phyloP scores from a whole-genome alignment of 1,284 basidiomycete genomes.

The Puccinia coronata region DNA sequence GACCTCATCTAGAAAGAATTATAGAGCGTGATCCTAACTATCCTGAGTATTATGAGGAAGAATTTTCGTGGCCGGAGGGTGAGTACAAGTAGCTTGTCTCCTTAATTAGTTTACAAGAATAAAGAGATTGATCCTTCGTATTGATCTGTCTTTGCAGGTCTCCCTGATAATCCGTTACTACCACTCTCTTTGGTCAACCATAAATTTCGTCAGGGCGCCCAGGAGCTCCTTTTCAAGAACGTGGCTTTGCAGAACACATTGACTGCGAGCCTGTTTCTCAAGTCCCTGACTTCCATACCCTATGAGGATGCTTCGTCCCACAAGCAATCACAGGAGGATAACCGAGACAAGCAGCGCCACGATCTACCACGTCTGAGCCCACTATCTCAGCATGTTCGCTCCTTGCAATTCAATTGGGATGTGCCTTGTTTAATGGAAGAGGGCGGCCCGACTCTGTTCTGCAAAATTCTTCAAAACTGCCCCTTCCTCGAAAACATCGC shows the following conservation, averaged over 20 bases:
- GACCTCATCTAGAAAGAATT: too few relatives aligned
- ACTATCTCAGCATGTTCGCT: background rate
- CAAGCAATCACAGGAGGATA: background rate
- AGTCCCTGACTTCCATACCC: background rate
- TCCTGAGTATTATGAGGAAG: background rate
- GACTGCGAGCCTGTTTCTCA: slow-evolving; percentile 1
- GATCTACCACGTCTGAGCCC: too few relatives aligned
- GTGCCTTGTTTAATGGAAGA: background rate
- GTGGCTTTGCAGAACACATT: background rate
- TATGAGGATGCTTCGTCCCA: background rate
- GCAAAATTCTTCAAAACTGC: background rate
- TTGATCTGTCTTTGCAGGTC: too few relatives aligned
- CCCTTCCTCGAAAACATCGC: slow-evolving; percentile 13
- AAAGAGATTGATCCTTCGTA: too few relatives aligned
- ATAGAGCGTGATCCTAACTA: background rate
- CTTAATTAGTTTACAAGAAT: too few relatives aligned
- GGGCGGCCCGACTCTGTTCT: background rate
- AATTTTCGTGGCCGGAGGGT: too few relatives aligned
- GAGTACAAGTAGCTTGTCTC: too few relatives aligned
- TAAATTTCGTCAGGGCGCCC: slow-evolving; percentile 8
- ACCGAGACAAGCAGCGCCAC: too few relatives aligned
- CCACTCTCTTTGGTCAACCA: slow-evolving; percentile 11
- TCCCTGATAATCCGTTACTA: background rate
- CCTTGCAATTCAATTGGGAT: slow-evolving; percentile 1
- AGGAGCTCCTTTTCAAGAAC: slow-evolving; percentile 9